A percentile compares a stretch with the other conserved stretches of the same genome.
These are phyloP conservation scores for Albizia julibrissin DNA, from an alignment of 306 rosid genomes.

Conservation along the genomic window DNA sequence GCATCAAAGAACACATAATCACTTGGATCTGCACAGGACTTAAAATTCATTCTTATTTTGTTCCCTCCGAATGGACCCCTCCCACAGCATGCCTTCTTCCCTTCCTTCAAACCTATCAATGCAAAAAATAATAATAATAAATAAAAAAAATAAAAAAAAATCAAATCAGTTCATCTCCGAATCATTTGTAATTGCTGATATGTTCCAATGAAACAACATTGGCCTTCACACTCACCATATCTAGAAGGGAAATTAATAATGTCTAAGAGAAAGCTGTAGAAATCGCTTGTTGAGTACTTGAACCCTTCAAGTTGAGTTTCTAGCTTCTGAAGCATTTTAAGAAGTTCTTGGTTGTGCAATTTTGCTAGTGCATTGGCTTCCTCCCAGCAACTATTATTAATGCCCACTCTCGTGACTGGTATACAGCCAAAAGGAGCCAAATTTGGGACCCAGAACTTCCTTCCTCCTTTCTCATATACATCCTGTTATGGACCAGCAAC, in stretches of 20 bases:
- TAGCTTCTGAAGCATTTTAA: neutral
- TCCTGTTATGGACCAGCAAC: conserved; percentile 1
- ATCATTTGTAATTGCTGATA: neutral
- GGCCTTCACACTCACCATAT: neutral
- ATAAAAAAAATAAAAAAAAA: neutral
- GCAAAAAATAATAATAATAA: too few species aligned
- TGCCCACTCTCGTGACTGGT: conserved; percentile 1
- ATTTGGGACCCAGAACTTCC: conserved; percentile 39
- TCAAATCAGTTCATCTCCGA: neutral
- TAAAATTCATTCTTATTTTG: neutral
- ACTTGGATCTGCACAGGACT: neutral
- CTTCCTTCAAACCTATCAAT: neutral
- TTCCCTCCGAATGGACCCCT: neutral
- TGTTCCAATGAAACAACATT: neutral
- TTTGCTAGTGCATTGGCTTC: neutral
- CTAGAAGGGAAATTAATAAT: neutral
- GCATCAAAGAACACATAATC: conserved; percentile 21
- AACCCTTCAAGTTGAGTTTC: neutral
- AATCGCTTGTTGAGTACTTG: neutral
- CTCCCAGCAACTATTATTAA: neutral
- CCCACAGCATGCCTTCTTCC: neutral
- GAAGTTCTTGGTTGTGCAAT: neutral
- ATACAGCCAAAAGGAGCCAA: conserved; percentile 28
- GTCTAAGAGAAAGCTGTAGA: neutral
- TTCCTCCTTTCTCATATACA: conserved; percentile 42